phyloP scores from a whole-genome alignment of 768 basidiomycete species.

The Ephemerocybe angulata region DNA sequence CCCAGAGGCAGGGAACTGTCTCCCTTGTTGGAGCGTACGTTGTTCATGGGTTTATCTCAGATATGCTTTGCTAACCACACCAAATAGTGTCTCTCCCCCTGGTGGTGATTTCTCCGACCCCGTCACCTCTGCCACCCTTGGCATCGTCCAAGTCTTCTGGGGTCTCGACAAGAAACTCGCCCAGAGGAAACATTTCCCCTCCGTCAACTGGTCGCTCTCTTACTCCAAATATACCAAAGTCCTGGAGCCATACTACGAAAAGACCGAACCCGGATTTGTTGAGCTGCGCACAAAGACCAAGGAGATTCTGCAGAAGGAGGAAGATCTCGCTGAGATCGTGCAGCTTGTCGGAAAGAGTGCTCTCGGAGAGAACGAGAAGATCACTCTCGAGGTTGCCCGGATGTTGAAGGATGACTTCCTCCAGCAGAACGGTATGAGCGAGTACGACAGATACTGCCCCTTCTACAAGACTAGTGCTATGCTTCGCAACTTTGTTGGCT shows the following conservation, averaged over 20 bases:
- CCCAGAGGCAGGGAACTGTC: slow-evolving; percentile 84
- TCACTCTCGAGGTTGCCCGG: slow-evolving; percentile 93
- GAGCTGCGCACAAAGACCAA: slow-evolving; percentile 89
- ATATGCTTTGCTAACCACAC: slow-evolving; percentile 10
- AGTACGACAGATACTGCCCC: slow-evolving; percentile 95
- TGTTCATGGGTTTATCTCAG: neutral
- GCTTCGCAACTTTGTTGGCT: slow-evolving; percentile 91
- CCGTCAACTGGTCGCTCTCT: slow-evolving; percentile 99
- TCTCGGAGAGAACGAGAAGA: slow-evolving; percentile 95
- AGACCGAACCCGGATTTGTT: slow-evolving; percentile 89
- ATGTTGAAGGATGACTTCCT: slow-evolving; percentile 98
- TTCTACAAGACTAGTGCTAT: slow-evolving; percentile 99
- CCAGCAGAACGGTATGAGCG: slow-evolving; percentile 98
- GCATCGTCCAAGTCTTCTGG: slow-evolving; percentile 99
- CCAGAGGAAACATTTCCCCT: slow-evolving; percentile 98
- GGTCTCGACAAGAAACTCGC: slow-evolving; percentile 99
- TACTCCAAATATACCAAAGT: slow-evolving; percentile 98
- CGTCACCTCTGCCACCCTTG: slow-evolving; percentile 93
- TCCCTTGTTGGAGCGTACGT: slow-evolving; percentile 99
- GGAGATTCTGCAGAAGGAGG: slow-evolving; percentile 97
- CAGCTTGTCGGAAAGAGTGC: slow-evolving; percentile 99
- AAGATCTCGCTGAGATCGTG: slow-evolving; percentile 97
- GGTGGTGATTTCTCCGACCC: slow-evolving; percentile 99
- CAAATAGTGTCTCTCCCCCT: slow-evolving; percentile 85
- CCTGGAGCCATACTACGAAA: slow-evolving; percentile 89